These are phyloP conservation scores for Drosera spatulata DNA, from an alignment of 179 eudicot genomes.

Conservation along the genomic window DNA sequence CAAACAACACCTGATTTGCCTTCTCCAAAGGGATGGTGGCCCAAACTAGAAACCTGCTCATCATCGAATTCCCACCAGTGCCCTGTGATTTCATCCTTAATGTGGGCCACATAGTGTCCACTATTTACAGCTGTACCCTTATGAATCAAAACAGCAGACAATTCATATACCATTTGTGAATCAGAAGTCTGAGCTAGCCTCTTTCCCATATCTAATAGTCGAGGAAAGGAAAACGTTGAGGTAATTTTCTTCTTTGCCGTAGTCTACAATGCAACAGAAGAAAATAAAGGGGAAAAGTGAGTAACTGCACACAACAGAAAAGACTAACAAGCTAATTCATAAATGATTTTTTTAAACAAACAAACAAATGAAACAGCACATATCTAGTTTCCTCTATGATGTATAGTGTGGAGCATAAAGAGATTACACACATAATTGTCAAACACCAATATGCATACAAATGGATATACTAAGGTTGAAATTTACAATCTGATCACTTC, in stretches of 20 bases:
- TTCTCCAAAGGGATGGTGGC: slow-evolving; percentile 82
- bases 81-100: slow-evolving; percentile 73
- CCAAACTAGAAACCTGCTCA: slow-evolving; percentile 79
- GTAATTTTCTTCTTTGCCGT: slow-evolving; percentile 95
- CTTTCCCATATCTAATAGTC: slow-evolving; percentile 64
- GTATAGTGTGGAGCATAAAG: too few relatives aligned
- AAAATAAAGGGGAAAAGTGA: slow-evolving; percentile 3
- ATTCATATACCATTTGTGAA: slow-evolving; percentile 52
- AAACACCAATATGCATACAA: too few relatives aligned
- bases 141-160: slow-evolving; percentile 90
- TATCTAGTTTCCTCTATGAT: neutral
- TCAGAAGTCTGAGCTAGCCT: slow-evolving; percentile 54
- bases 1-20: slow-evolving; percentile 37
- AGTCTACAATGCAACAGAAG: slow-evolving; percentile 37
- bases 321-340: neutral
- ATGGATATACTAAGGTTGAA: too few relatives aligned
- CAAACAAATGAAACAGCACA: neutral
- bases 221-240: slow-evolving; percentile 75
- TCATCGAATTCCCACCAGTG: slow-evolving; percentile 99
- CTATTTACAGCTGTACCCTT: slow-evolving; percentile 97
- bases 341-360: neutral
- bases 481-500: too few relatives aligned
- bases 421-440: too few relatives aligned
- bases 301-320: neutral
- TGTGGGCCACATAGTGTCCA: slow-evolving; percentile 93